phyloP scores from a whole-genome alignment of 139 green algal genomes.

The Asterochloris sp. region DNA sequence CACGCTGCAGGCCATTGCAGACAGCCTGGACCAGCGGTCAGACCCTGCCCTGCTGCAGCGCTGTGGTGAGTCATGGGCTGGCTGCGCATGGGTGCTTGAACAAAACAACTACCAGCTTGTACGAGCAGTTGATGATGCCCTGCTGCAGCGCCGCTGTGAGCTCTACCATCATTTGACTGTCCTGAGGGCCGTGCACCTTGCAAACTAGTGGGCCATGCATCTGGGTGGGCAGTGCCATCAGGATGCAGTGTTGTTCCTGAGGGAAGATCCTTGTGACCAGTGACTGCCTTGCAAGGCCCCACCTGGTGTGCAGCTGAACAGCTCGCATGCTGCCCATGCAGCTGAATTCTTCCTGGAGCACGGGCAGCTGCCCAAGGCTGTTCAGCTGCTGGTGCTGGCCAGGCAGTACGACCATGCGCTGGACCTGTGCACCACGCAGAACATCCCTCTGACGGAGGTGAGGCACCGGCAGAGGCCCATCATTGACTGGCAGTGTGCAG shows the following conservation, averaged over 20 bases:
- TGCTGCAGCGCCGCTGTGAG: too few species aligned
- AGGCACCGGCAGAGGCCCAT: background rate
- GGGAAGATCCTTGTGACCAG: too few species aligned
- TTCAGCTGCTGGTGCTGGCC: slow-evolving; percentile 46
- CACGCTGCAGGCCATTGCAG: slow-evolving; percentile 59
- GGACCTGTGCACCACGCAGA: slow-evolving; percentile 61
- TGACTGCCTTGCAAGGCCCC: too few species aligned
- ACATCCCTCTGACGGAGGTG: slow-evolving; percentile 63
- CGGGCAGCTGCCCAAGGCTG: slow-evolving; percentile 51
- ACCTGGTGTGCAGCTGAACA: too few species aligned
- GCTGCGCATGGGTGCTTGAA: background rate
- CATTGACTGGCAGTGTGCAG: background rate
- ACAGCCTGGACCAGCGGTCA: slow-evolving; percentile 34
- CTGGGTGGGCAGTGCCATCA: too few species aligned
- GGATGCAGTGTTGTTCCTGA: too few species aligned
- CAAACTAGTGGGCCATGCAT: too few species aligned
- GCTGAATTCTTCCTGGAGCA: slow-evolving; percentile 65
- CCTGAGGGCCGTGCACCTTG: too few species aligned
- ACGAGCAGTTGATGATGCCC: too few species aligned
- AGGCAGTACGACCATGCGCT: slow-evolving; percentile 44
- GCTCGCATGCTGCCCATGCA: background rate
- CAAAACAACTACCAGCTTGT: slow-evolving; percentile 28
- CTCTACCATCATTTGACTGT: too few species aligned
- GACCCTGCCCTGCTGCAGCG: slow-evolving; percentile 27
- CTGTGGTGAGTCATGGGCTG: background rate